Base-by-base conservation (phyloP, 2,329 filamentous ascomycete genomes). In the Ascochyta lentis region DNA sequence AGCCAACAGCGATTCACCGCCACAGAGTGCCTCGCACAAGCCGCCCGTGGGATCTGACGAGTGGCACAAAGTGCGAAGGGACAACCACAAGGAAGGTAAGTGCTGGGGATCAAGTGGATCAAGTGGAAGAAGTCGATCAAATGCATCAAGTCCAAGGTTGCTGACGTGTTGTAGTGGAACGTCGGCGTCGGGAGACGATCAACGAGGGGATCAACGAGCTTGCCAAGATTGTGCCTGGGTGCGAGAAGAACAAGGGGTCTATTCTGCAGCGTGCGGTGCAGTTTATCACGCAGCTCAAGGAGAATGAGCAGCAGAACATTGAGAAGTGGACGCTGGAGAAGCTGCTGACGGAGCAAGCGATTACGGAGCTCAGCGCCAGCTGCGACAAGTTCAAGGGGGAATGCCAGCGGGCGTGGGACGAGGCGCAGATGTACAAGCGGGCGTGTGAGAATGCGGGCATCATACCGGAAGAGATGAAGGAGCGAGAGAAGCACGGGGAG, bases 171-270 rank as follows among this genome's bases (percentile, higher is more conserved):
- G 13, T 50, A 98, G 95, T 99, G 59, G 95, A 99, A 79, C 92
- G 95, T 58, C 91, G 95, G 56, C 92, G 95, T 40, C 91, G 95
- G 61, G 95, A 99, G 78, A 97, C 95, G 0, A 99, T 99, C 75
- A 99, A 99, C 65, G 95, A 99, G 78, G 95, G 95, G 45, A 99
- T 99, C 67, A 98, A 97, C 71, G 95, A 98, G 77, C 86, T 99
- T 27, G 91, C 94, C 65, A 98, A 97, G 80, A 96, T 99, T 64
- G 95, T 99, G 0, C 95, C 95, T 0, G 92, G 92, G 13, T 97
- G 94, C 70, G 95, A 99, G 78, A 99, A 98, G 83, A 98, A 99
- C 81, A 99, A 99, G 78, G 95, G 95, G 0, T 96, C 92, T 2
- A 98, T 99, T 62, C 81, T 99, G 34, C 91, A 96, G 73, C 91